Conservation (phyloP, 1,284 basidiomycete species). For the Fomitiporia mediterranea region DNA sequence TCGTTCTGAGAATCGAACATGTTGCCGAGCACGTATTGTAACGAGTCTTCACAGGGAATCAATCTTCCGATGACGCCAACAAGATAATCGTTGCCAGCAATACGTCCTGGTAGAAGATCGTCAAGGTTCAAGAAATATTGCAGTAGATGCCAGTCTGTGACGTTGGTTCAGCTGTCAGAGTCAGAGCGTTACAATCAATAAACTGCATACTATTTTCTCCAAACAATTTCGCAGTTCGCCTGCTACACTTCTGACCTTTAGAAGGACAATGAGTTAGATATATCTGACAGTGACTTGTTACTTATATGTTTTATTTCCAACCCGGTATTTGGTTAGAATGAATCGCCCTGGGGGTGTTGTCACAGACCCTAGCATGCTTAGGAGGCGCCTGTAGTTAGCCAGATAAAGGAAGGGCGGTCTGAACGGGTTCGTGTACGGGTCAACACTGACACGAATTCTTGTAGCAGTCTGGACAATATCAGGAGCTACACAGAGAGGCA, state of each 20-base stretch:
- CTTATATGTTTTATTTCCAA: slow-evolving; percentile 11
- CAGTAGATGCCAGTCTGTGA: slow-evolving; percentile 14
- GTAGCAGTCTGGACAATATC: too few relatives aligned
- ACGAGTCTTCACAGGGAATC: background rate
- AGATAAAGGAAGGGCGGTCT: too few relatives aligned
- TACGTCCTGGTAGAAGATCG: slow-evolving; percentile 4
- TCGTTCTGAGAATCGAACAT: slow-evolving; percentile 17
- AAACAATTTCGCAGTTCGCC: background rate
- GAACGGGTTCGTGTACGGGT: too few relatives aligned
- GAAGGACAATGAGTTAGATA: too few relatives aligned
- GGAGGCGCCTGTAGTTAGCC: too few relatives aligned
- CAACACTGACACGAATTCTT: too few relatives aligned
- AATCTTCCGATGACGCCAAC: background rate
- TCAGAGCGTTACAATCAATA: too few relatives aligned
- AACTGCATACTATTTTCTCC: slow-evolving; percentile 10
- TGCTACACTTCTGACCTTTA: slow-evolving; percentile 12
- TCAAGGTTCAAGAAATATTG: background rate
- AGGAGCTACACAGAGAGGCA: too few relatives aligned
- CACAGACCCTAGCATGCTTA: background rate
- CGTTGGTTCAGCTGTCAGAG: background rate
- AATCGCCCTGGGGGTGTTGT: background rate
- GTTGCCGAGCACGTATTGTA: slow-evolving; percentile 1
- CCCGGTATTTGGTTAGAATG: slow-evolving; percentile 1
- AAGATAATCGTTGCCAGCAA: background rate
- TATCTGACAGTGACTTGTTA: too few relatives aligned